phyloP scores from a whole-genome alignment of 129 eudicot genomes.

The Arctium minus region DNA sequence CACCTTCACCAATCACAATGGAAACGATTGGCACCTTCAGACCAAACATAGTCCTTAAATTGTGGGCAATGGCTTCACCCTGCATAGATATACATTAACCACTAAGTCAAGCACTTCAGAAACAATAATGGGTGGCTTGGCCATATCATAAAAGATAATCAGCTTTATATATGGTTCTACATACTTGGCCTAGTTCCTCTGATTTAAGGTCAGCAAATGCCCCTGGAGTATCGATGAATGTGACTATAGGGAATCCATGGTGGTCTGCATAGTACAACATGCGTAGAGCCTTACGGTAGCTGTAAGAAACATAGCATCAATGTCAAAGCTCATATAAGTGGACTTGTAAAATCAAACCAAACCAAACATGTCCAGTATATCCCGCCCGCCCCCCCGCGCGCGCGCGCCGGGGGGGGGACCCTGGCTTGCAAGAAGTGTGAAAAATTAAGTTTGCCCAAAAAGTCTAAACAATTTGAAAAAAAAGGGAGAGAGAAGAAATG shows the following conservation, averaged over 20 bases:
- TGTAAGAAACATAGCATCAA: slow-evolving; percentile 25
- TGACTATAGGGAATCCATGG: slow-evolving; percentile 90
- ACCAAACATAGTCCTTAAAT: slow-evolving; percentile 84
- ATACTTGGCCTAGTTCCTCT: slow-evolving; percentile 87
- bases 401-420: too few species aligned
- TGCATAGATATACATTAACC: slow-evolving; percentile 27
- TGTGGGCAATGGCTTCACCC: slow-evolving; percentile 94
- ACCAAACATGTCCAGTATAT: too few species aligned
- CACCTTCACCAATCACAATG: slow-evolving; percentile 92
- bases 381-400: too few species aligned
- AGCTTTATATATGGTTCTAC: slow-evolving; percentile 5
- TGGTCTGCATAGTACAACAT: slow-evolving; percentile 95
- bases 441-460: too few species aligned
- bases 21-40: slow-evolving; percentile 81
- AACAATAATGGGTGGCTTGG: neutral
- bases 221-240: slow-evolving; percentile 96
- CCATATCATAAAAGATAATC: neutral
- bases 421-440: too few species aligned
- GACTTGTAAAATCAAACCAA: neutral
- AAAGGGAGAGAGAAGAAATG: too few species aligned
- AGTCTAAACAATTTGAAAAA: too few species aligned
- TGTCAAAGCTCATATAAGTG: neutral
- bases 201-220: slow-evolving; percentile 91
- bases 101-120: slow-evolving; percentile 1
- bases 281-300: slow-evolving; percentile 75